Evolutionary conservation across 2,329 filamentous ascomycete species (phyloP).

Genomic region (Penicillium sp.): DNA sequence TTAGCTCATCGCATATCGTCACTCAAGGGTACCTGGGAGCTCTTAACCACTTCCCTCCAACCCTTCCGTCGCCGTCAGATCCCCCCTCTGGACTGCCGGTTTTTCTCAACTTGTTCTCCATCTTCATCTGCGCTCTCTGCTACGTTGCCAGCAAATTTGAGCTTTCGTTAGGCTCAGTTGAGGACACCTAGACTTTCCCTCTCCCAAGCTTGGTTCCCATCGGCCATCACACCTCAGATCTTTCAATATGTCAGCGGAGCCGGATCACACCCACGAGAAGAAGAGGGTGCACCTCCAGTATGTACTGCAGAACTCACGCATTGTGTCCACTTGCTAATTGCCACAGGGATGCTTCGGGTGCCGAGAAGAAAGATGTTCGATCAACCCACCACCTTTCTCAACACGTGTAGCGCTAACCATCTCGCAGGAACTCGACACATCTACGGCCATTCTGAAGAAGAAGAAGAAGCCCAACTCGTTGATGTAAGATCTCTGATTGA

Average conservation of each 20-base stretch:
- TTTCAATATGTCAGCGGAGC: slow-evolving; percentile 64
- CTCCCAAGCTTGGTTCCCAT: slow-evolving; percentile 25
- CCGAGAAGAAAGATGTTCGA: slow-evolving; percentile 72
- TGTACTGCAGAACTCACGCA: slow-evolving; percentile 33
- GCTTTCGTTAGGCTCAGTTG: slow-evolving; percentile 22
- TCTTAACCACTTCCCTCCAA: slow-evolving; percentile 21
- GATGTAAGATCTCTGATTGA: slow-evolving; percentile 59
- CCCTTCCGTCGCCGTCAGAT: slow-evolving; percentile 16
- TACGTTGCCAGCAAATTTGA: slow-evolving; percentile 12
- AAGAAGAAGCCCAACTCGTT: slow-evolving; percentile 99
- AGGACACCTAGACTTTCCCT: slow-evolving; percentile 15
- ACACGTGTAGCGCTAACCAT: slow-evolving; percentile 1
- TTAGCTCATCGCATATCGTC: slow-evolving; percentile 38
- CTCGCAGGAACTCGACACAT: slow-evolving; percentile 72
- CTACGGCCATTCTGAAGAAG: slow-evolving; percentile 98
- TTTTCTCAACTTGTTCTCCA: slow-evolving; percentile 10
- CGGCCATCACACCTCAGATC: slow-evolving; percentile 20
- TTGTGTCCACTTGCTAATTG: neutral
- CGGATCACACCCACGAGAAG: slow-evolving; percentile 59
- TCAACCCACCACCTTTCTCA: slow-evolving; percentile 12
- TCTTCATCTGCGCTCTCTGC: slow-evolving; percentile 7
- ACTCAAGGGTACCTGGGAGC: slow-evolving; percentile 33
- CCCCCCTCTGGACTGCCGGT: slow-evolving; percentile 16
- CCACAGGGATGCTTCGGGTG: slow-evolving; percentile 76
- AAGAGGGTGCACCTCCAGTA: slow-evolving; percentile 80